Percentiles rank a stretch among this genome's conserved stretches.
These are phyloP conservation scores for Euryodendron excelsum DNA, from an alignment of 148 eudicot genomes.

Conservation along the genomic window DNA sequence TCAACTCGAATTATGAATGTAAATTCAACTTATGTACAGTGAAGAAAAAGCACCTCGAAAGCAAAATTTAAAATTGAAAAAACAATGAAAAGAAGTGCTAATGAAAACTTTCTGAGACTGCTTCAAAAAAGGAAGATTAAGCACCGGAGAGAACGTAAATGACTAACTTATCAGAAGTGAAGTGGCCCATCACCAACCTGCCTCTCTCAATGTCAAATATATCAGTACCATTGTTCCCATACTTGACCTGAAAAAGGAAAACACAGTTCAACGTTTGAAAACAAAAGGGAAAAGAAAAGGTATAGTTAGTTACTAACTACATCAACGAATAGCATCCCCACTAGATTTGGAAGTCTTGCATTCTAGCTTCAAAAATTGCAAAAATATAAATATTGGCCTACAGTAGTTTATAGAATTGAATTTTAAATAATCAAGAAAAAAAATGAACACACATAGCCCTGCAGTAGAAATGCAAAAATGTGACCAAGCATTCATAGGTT, in stretches of 20 bases:
- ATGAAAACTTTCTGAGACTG: neutral
- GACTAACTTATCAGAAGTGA: slow-evolving; percentile 17
- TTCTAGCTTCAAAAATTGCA: neutral
- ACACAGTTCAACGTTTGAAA: neutral
- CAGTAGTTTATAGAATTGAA: no score
- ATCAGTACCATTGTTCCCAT: slow-evolving; percentile 78
- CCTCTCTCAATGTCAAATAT: slow-evolving; percentile 71
- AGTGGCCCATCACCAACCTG: slow-evolving; percentile 58
- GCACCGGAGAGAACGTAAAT: neutral
- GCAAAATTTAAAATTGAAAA: no score
- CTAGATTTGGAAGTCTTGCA: neutral
- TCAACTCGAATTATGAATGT: neutral
- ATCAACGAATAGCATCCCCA: no score
- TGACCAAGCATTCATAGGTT: no score
- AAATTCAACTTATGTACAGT: slow-evolving; percentile 4
- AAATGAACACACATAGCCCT: no score
- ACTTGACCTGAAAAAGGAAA: slow-evolving; percentile 64
- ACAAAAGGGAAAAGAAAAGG: no score
- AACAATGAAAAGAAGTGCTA: neutral
- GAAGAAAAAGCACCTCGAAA: no score
- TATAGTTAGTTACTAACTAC: neutral
- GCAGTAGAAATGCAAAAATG: no score
- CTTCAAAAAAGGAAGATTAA: neutral
- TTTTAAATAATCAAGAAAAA: no score
- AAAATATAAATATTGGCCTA: no score